Conservation (phyloP, 2,329 filamentous ascomycete genomes). For the Nemania sp. region DNA sequence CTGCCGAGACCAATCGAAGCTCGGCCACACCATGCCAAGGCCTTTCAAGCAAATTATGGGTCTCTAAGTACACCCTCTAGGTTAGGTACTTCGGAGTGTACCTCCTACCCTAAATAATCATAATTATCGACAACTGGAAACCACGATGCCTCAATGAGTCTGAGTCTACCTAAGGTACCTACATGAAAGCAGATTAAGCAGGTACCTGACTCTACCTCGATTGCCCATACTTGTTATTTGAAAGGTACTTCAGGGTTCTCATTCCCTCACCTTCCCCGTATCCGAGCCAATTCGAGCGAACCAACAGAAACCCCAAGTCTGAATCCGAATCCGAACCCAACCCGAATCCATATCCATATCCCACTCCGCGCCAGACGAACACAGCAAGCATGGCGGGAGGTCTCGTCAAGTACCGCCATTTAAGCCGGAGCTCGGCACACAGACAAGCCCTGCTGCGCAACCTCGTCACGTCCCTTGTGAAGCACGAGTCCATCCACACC, state of each 20-base stretch:
- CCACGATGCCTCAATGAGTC: too few relatives aligned
- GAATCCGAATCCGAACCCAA: neutral
- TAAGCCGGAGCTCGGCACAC: conserved; percentile 84
- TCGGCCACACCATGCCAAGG: conserved; percentile 17
- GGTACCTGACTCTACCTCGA: too few relatives aligned
- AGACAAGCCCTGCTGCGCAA: conserved; percentile 92
- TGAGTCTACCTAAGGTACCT: too few relatives aligned
- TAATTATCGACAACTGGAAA: too few relatives aligned
- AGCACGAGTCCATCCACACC: conserved; percentile 90
- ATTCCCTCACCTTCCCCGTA: too few relatives aligned
- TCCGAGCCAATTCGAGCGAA: neutral
- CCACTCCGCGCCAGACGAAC: neutral
- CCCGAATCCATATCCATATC: neutral
- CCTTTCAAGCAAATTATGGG: conserved; percentile 15
- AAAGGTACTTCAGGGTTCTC: too few relatives aligned
- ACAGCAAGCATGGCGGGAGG: conserved; percentile 78
- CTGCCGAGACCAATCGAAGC: conserved; percentile 4
- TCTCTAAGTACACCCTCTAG: neutral
- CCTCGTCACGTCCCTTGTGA: conserved; percentile 91
- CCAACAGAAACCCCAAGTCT: neutral
- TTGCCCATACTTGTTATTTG: too few relatives aligned
- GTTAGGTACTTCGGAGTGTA: too few relatives aligned
- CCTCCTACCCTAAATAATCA: too few relatives aligned
- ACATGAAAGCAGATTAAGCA: too few relatives aligned
- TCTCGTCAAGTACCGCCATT: conserved; percentile 83